phyloP scores from a whole-genome alignment of 2,329 filamentous ascomycete species.

The Diaporthe longicolla region DNA sequence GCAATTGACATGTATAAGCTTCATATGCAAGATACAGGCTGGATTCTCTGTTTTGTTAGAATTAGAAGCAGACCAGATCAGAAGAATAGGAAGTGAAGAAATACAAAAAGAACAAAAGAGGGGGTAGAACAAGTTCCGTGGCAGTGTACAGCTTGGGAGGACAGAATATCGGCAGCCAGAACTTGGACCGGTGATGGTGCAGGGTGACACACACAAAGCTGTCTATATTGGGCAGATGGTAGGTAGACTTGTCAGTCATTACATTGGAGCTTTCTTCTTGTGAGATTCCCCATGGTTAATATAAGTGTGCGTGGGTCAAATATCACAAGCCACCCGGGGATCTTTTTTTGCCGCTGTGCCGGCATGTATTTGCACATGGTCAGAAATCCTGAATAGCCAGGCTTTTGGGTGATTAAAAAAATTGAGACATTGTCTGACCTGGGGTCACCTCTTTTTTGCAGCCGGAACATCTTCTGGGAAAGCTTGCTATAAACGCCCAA shows the following conservation, averaged over 20 bases:
- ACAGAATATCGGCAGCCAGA: not conserved
- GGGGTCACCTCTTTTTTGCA: not conserved
- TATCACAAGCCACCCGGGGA: not conserved
- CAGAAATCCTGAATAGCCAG: not conserved
- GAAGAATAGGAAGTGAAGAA: not conserved
- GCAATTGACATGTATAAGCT: not conserved
- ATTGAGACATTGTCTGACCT: too few species aligned
- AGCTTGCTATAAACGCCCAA: not conserved
- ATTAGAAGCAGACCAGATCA: accelerated
- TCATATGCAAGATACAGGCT: not conserved
- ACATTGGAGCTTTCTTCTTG: not conserved
- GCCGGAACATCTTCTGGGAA: too few species aligned
- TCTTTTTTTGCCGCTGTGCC: not conserved
- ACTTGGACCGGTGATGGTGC: not conserved
- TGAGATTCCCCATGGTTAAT: not conserved
- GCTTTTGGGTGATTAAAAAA: not conserved
- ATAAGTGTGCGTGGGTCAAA: not conserved
- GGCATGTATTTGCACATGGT: not conserved
- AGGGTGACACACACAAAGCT: not conserved
- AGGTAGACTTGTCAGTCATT: not conserved
- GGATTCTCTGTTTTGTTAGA: too few species aligned
- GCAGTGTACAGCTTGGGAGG: not conserved
- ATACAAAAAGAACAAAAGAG: not conserved
- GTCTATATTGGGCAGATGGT: not conserved
- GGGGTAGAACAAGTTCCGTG: not conserved